Percentiles rank a stretch among this genome's conserved stretches.
Conservation (phyloP, 495 filamentous ascomycete species). For the Xylaria sp. region DNA sequence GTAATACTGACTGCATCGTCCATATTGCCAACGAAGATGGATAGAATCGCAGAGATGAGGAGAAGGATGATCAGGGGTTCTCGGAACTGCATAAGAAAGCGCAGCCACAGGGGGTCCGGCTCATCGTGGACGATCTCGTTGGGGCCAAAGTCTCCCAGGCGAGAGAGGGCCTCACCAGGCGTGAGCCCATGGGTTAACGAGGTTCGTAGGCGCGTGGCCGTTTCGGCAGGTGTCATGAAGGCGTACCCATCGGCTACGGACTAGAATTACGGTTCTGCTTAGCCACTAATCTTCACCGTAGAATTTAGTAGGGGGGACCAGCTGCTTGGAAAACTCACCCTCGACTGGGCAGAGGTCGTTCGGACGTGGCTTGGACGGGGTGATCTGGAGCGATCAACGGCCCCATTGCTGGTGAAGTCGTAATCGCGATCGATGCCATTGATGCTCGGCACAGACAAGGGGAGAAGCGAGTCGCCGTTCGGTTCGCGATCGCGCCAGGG, state of each 20-base stretch:
- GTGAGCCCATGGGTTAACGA: slow-evolving; percentile 82
- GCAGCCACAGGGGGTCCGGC: slow-evolving; percentile 91
- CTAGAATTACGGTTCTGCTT: slow-evolving; percentile 33
- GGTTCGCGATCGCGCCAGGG: slow-evolving; percentile 47
- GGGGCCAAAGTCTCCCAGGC: slow-evolving; percentile 79
- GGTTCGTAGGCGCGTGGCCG: slow-evolving; percentile 79
- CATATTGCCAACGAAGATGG: slow-evolving; percentile 90
- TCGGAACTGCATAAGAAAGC: slow-evolving; percentile 95
- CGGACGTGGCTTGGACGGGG: slow-evolving; percentile 44
- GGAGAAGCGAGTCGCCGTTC: slow-evolving; percentile 48
- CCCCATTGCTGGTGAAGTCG: slow-evolving; percentile 34
- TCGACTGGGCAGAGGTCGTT: slow-evolving; percentile 55
- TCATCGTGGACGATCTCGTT: slow-evolving; percentile 96
- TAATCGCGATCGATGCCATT: slow-evolving; percentile 38
- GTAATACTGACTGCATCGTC: slow-evolving; percentile 97
- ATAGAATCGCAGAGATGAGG: slow-evolving; percentile 86
- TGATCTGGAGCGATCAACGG: slow-evolving; percentile 43
- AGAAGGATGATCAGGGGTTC: slow-evolving; percentile 91
- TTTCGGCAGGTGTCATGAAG: slow-evolving; percentile 73
- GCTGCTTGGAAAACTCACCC: slow-evolving; percentile 42
- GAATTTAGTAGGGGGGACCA: slow-evolving; percentile 20
- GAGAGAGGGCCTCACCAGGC: slow-evolving; percentile 77
- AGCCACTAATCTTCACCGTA: background rate
- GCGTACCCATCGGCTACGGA: slow-evolving; percentile 60
- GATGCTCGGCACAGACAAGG: slow-evolving; percentile 42